Base-by-base conservation (phyloP, 2,329 filamentous ascomycete species). In the Camillea tinctor region DNA sequence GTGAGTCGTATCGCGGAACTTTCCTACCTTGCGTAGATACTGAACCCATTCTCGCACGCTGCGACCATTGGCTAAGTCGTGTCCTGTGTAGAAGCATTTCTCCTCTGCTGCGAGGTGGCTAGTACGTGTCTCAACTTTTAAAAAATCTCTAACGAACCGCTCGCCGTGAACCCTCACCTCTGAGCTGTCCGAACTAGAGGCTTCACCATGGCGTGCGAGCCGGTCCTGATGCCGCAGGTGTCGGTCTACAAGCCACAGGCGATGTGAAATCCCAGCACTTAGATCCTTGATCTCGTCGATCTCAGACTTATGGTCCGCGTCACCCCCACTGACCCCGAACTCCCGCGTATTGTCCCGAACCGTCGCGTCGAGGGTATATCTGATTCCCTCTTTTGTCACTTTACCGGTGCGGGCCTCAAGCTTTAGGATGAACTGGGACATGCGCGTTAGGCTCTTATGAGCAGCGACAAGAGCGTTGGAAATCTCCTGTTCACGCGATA, bases 401-500 rank as follows among this genome's bases (percentile, higher is more conserved):
- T 69, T 69, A 7, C 66, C 64, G 8, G 68, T 60, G 17, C 70
- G 67, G 9, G 64, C 68, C 55, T 73, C 69, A 15, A 72, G 57
- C 55, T 73, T 73, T 1, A 73, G 62, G n/a, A 72, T 24, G 53
- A 69, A 71, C 55, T 73, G 69, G 1, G 67, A 68, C 5, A 68
- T 56, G 17, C 63, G 63, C 1, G 68, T 71, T 9, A 73, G 58
- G 50, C 67, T 71, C 5, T 59, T 60, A 5, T 65, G 63, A 3
- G 66, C 58, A 1, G 62, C 60, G 0, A 65, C 62, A 6, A 71
- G 54, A 1, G 63, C 58, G 20, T 67, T 55, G 17, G 60, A 54
- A 13, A 66, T 44, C 8, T 69, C 62, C 17, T 57, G 60, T 4
- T 65, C 61, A 20, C 58, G 63, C 23, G 59, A 58, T 1, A 62